Base-by-base conservation (phyloP, 352 stramenopile genomes). In the Phytopythium delawarense region DNA sequence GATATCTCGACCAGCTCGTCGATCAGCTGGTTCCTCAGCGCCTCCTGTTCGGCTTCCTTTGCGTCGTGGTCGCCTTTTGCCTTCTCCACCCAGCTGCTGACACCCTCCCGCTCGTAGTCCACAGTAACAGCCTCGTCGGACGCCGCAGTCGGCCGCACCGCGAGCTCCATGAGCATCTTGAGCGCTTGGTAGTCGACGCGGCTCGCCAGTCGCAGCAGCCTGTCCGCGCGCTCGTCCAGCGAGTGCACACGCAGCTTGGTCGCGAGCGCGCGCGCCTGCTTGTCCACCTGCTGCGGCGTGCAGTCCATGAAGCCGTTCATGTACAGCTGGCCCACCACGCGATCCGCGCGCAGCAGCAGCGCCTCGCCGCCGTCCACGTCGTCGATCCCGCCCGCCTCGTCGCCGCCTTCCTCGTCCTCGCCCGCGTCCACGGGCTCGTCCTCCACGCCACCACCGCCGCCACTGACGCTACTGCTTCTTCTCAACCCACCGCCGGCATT, bases 1-100 rank as follows among this genome's bases (percentile, higher is more conserved):
- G 78, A 77, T 48, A 89, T 84, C 70, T 89, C 63, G 40, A 84
- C 76, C 4, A 89, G 63, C 44, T 88, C 80, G 1, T 83, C 69
- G 9, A 78, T 66, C 30, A 89, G 32, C 46, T 76, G 64, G 3
- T 82, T 70, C 42, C 68, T 63, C 65, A 72, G 59, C 40, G 61
- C 56, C 16, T 70, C 62, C n/a, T 59, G 62, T 18, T 63, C 30
- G 2, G 61, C 23, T 46, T 75, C 51, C 21, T 32, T 59, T 1
- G 66, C 59, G 32, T 69, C 57, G 46, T 70, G 54, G 20, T 75
- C 37, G 8, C 30, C 49, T 4, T 3, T 50, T 28, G 63, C 56
- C 40, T 53, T 39, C 2, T 35, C 54, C 21, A 46, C 15, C 54
- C 54, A 37, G 8, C 1, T 50, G 6, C 21, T 8, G 1, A 30